Percentiles rank a stretch among this genome's conserved stretches.
Evolutionary conservation across 2,329 filamentous ascomycete genomes (phyloP).

Genomic region (Colletotrichum lentis): DNA sequence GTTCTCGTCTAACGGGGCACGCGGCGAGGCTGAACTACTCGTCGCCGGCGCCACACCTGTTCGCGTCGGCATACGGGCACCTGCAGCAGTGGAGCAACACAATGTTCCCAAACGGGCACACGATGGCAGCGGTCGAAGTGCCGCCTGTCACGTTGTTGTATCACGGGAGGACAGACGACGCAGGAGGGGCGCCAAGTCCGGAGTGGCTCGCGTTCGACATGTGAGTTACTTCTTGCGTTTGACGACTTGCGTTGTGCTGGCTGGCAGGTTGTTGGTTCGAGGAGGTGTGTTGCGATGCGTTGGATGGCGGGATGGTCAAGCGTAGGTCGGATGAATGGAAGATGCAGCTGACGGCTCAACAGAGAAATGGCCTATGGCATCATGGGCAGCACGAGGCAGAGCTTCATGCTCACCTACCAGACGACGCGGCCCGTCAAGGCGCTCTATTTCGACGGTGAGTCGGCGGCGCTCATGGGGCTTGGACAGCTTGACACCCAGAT

Average conservation of each 20-base stretch:
- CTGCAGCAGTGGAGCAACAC: slow-evolving; percentile 61
- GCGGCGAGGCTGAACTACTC: slow-evolving; percentile 53
- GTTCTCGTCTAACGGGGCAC: background rate
- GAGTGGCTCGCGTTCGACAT: slow-evolving; percentile 63
- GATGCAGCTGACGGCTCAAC: background rate
- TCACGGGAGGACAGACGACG: slow-evolving; percentile 54
- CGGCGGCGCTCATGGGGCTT: slow-evolving; percentile 56
- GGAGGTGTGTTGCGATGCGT: background rate
- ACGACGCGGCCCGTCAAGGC: slow-evolving; percentile 53
- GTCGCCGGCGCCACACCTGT: slow-evolving; percentile 57
- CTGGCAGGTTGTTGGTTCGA: background rate
- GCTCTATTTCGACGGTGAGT: slow-evolving; percentile 61
- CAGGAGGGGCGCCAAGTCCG: slow-evolving; percentile 53
- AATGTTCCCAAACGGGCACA: slow-evolving; percentile 60
- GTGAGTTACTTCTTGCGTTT: slow-evolving; percentile 39
- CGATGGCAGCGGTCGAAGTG: slow-evolving; percentile 56
- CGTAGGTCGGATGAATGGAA: too few species aligned
- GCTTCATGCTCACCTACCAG: slow-evolving; percentile 59
- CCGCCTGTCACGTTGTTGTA: slow-evolving; percentile 58
- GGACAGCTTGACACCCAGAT: slow-evolving; percentile 60
- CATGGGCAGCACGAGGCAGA: slow-evolving; percentile 55
- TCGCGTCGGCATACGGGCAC: slow-evolving; percentile 56
- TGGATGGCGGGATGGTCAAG: too few species aligned
- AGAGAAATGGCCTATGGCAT: slow-evolving; percentile 63
- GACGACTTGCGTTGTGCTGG: background rate